Evolutionary conservation across 148 eudicot species (phyloP).

Genomic region (Vaccinium corymbosum): DNA sequence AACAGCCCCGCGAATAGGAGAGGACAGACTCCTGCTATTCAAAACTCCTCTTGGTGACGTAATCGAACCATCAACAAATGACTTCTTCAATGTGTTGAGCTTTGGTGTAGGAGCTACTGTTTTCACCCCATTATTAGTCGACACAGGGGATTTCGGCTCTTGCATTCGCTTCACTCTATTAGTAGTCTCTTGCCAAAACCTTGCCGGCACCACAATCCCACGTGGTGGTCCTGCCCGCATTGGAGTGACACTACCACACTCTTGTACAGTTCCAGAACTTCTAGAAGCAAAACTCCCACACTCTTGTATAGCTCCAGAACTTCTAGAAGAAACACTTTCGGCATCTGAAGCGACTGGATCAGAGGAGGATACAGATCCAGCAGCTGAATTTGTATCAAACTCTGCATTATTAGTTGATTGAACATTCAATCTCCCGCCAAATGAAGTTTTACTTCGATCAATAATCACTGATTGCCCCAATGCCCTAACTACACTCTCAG

Average conservation of each 20-base stretch:
- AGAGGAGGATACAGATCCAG: conserved; percentile 27
- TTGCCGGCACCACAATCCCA: conserved; percentile 53
- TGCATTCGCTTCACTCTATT: conserved; percentile 33
- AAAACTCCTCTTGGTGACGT: conserved; percentile 40
- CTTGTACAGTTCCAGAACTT: conserved; percentile 30
- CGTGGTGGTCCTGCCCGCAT: conserved; percentile 40
- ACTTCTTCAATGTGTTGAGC: conserved; percentile 28
- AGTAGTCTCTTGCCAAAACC: conserved; percentile 52
- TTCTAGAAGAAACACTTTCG: conserved; percentile 58
- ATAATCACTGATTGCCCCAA: conserved; percentile 38
- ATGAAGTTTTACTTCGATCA: conserved; percentile 20
- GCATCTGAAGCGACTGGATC: conserved; percentile 42
- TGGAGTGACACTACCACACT: conserved; percentile 20
- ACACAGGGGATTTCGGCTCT: conserved; percentile 49
- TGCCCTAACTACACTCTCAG: conserved; percentile 43
- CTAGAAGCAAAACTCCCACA: conserved; percentile 30
- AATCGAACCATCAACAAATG: conserved; percentile 27
- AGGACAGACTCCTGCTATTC: conserved; percentile 39
- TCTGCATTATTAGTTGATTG: conserved; percentile 5
- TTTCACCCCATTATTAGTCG: conserved; percentile 26
- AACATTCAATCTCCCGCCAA: conserved; percentile 24
- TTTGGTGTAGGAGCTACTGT: conserved; percentile 25
- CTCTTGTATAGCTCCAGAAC: conserved; percentile 30
- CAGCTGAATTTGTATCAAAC: conserved; percentile 22
- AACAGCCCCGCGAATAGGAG: conserved; percentile 58